Evolutionary conservation across 139 green algal species (phyloP).

Genomic region (Tetraselmis chui): DNA sequence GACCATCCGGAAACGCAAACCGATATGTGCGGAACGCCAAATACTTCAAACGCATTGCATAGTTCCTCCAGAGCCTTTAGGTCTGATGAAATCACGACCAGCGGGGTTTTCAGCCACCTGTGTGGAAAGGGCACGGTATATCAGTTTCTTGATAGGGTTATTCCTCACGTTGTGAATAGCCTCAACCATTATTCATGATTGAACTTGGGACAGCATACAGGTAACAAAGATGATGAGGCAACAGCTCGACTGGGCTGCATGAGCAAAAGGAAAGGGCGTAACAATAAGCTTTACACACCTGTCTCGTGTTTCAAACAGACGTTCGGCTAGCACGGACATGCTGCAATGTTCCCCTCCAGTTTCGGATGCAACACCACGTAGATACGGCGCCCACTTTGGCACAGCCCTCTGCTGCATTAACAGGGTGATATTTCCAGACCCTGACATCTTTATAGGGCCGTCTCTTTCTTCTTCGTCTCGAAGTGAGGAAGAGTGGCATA

Average conservation of each 20-base stretch:
- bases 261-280: too few relatives aligned
- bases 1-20: background rate
- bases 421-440: background rate
- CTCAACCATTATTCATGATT: too few relatives aligned
- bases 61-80: background rate
- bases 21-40: background rate
- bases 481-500: too few relatives aligned
- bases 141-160: too few relatives aligned
- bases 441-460: background rate
- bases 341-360: background rate
- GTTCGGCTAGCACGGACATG: background rate
- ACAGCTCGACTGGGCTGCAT: too few relatives aligned
- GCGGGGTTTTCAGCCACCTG: background rate
- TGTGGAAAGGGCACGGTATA: too few relatives aligned
- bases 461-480: too few relatives aligned
- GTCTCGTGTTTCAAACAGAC: background rate
- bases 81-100: background rate
- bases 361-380: background rate
- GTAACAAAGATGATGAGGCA: too few relatives aligned
- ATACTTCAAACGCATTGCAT: background rate
- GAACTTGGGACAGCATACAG: too few relatives aligned
- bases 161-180: too few relatives aligned
- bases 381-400: background rate
- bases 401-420: background rate
- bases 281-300: too few relatives aligned